These are phyloP conservation scores for Quercus aquifolioides DNA, from an alignment of 306 rosid genomes.

Conservation along the genomic window DNA sequence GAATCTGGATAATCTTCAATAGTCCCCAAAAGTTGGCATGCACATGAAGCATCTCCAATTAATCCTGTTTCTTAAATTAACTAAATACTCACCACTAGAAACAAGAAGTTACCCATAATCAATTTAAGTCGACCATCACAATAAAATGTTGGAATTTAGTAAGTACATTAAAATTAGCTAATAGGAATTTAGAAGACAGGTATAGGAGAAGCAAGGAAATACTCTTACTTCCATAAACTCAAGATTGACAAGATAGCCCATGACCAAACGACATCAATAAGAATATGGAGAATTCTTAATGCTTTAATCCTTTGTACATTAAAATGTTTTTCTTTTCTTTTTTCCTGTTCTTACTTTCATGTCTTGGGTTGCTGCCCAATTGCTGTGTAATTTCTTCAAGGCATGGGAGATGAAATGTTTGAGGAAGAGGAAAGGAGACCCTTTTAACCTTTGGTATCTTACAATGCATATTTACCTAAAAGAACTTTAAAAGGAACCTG, in stretches of 20 bases:
- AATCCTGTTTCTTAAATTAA: neutral
- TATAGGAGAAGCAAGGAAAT: too few relatives aligned
- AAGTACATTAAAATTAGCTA: neutral
- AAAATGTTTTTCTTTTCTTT: too few relatives aligned
- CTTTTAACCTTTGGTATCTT: neutral
- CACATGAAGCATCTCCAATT: neutral
- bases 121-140: neutral
- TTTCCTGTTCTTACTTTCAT: too few relatives aligned
- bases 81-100: neutral
- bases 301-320: too few relatives aligned
- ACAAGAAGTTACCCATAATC: neutral
- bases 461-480: too few relatives aligned
- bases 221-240: too few relatives aligned
- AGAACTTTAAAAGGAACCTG: too few relatives aligned
- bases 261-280: too few relatives aligned
- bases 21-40: neutral
- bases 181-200: too few relatives aligned
- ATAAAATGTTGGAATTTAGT: neutral
- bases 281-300: too few relatives aligned
- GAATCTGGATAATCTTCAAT: neutral
- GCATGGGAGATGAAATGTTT: neutral
- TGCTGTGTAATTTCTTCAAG: conserved; percentile 28
- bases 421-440: too few relatives aligned
- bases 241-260: too few relatives aligned
- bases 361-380: neutral